These are phyloP conservation scores for Esteya vermicola DNA, from an alignment of 2,329 filamentous ascomycete species.

Conservation along the genomic window DNA sequence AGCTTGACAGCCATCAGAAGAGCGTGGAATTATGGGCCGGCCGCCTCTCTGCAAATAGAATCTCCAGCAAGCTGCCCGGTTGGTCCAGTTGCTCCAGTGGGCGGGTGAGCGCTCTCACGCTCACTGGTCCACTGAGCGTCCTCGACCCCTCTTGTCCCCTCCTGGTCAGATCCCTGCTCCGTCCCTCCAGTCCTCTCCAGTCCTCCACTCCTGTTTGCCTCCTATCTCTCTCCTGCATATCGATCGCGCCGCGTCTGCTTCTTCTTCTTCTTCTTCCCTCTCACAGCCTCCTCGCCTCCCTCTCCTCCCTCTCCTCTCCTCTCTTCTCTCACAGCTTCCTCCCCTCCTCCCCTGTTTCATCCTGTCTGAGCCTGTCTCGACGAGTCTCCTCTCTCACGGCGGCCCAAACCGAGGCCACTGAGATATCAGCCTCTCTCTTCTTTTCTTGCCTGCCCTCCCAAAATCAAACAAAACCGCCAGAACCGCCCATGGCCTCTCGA, in stretches of 20 bases:
- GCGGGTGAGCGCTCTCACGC: constrained; percentile 7
- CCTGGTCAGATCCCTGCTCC: too few relatives aligned
- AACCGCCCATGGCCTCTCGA: constrained; percentile 27
- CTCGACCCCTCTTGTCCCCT: too few relatives aligned
- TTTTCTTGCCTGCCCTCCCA: not conserved
- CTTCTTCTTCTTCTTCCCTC: constrained; percentile 3
- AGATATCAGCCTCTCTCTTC: too few relatives aligned
- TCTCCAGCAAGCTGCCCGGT: too few relatives aligned
- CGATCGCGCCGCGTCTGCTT: constrained; percentile 6
- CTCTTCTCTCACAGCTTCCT: not conserved
- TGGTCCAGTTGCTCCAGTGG: constrained; percentile 7
- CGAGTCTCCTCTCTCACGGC: too few relatives aligned
- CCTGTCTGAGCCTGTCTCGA: too few relatives aligned
- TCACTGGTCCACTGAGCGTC: too few relatives aligned
- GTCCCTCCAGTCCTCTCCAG: not conserved
- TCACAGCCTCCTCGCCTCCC: not conserved
- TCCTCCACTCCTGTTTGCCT: constrained; percentile 3
- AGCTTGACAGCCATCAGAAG: too few relatives aligned
- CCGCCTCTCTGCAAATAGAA: too few relatives aligned
- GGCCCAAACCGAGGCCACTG: too few relatives aligned
- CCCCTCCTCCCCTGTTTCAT: not conserved
- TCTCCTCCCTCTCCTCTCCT: not conserved
- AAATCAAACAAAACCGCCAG: not conserved
- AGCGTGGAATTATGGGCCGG: too few relatives aligned
- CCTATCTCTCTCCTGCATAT: constrained; percentile 9